Conservation (phyloP, 352 stramenopile genomes). For the Phytophthora hibernalis region DNA sequence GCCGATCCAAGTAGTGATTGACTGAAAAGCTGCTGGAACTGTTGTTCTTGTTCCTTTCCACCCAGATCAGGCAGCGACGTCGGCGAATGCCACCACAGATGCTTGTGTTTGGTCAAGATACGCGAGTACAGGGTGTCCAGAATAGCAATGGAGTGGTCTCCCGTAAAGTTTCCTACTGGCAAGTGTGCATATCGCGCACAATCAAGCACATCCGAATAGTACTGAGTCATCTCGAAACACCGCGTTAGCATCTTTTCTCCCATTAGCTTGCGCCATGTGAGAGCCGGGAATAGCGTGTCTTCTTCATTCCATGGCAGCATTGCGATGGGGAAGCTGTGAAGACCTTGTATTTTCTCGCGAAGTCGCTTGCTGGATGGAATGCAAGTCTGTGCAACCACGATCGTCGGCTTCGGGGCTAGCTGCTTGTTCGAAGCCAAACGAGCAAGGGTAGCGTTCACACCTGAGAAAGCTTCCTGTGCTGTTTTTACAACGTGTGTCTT, state of each 20-base stretch:
- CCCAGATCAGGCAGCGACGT: slow-evolving; percentile 92
- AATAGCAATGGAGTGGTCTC: slow-evolving; percentile 91
- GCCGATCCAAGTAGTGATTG: slow-evolving; percentile 47
- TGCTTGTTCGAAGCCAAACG: slow-evolving; percentile 88
- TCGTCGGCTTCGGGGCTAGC: slow-evolving; percentile 63
- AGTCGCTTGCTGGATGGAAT: slow-evolving; percentile 69
- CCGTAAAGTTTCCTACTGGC: slow-evolving; percentile 95
- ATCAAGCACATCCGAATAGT: slow-evolving; percentile 90
- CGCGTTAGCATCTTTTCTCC: slow-evolving; percentile 77
- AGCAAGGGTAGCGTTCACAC: slow-evolving; percentile 89
- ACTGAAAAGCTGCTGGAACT: slow-evolving; percentile 78
- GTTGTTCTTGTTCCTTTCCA: slow-evolving; percentile 84
- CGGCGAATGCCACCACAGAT: slow-evolving; percentile 96
- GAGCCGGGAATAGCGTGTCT: slow-evolving; percentile 83
- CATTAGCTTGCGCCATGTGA: slow-evolving; percentile 95
- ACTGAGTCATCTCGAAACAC: slow-evolving; percentile 86
- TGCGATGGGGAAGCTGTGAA: slow-evolving; percentile 94
- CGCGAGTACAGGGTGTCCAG: slow-evolving; percentile 95
- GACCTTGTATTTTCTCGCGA: slow-evolving; percentile 82
- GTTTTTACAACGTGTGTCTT: slow-evolving; percentile 82
- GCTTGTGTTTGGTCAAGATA: slow-evolving; percentile 93
- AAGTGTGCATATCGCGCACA: slow-evolving; percentile 92
- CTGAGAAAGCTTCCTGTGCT: slow-evolving; percentile 80
- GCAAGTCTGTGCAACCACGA: slow-evolving; percentile 90
- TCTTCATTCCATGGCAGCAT: slow-evolving; percentile 87